Evolutionary conservation across 2,329 filamentous ascomycete genomes (phyloP).

Genomic region (Orbilia brochopaga): DNA sequence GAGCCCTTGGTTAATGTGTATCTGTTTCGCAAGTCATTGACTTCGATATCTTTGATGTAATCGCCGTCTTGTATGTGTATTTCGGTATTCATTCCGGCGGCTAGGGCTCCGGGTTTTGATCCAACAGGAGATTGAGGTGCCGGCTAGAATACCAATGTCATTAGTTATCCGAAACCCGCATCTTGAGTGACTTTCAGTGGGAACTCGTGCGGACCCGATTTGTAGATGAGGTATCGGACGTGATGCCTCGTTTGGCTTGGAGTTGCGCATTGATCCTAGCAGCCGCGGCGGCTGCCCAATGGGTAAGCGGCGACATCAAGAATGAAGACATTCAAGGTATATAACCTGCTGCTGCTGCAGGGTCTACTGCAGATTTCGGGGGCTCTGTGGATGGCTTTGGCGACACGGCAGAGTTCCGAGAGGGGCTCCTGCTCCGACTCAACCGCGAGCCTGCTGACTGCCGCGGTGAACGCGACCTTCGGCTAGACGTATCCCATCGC

Average conservation of each 20-base stretch:
- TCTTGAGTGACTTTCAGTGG: neutral
- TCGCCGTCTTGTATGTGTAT: slow-evolving; percentile 96
- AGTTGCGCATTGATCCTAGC: slow-evolving; percentile 84
- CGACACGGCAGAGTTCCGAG: slow-evolving; percentile 58
- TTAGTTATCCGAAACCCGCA: slow-evolving; percentile 60
- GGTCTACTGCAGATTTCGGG: slow-evolving; percentile 66
- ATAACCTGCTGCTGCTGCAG: slow-evolving; percentile 77
- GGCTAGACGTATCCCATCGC: slow-evolving; percentile 71
- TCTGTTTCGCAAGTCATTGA: slow-evolving; percentile 95
- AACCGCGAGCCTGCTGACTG: slow-evolving; percentile 59
- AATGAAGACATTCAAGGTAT: slow-evolving; percentile 12
- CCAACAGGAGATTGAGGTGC: slow-evolving; percentile 60
- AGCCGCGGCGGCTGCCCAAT: slow-evolving; percentile 75
- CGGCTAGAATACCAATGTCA: slow-evolving; percentile 60
- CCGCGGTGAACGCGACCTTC: slow-evolving; percentile 78
- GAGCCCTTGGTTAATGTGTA: slow-evolving; percentile 96
- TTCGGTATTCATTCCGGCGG: slow-evolving; percentile 74
- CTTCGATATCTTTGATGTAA: slow-evolving; percentile 98
- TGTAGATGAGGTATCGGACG: slow-evolving; percentile 21
- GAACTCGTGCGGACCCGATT: slow-evolving; percentile 20
- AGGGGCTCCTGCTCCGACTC: slow-evolving; percentile 74
- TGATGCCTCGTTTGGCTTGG: slow-evolving; percentile 81
- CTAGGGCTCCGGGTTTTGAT: slow-evolving; percentile 23
- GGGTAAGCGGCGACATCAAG: slow-evolving; percentile 33
- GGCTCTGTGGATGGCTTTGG: slow-evolving; percentile 55